phyloP scores from a whole-genome alignment of 2,329 filamentous ascomycete genomes.

The Pseudopithomyces chartarum region DNA sequence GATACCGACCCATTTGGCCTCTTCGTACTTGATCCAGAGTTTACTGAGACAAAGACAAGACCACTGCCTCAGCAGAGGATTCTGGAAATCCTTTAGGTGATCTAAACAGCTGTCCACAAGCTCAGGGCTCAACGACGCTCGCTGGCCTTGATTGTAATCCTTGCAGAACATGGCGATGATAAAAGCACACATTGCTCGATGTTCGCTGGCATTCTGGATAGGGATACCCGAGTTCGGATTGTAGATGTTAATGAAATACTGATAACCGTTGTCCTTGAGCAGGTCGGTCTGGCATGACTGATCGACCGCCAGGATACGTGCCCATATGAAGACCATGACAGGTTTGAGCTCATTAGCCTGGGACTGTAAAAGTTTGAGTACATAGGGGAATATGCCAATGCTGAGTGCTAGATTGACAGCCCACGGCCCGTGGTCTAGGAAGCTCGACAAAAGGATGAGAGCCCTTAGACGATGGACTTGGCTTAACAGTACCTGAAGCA shows the following conservation, averaged over 20 bases:
- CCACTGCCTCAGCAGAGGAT: constrained; percentile 90
- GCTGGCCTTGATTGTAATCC: constrained; percentile 87
- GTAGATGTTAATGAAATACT: constrained; percentile 93
- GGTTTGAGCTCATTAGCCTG: constrained; percentile 93
- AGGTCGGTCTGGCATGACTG: constrained; percentile 91
- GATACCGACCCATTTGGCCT: constrained; percentile 96
- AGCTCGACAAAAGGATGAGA: constrained; percentile 87
- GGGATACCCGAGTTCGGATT: constrained; percentile 82
- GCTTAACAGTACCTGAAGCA: constrained; percentile 92
- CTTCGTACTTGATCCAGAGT: constrained; percentile 86
- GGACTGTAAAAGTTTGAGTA: constrained; percentile 94
- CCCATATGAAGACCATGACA: constrained; percentile 99
- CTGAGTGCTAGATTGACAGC: constrained; percentile 97
- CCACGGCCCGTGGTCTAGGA: constrained; percentile 95
- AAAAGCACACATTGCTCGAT: constrained; percentile 98
- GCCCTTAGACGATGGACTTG: constrained; percentile 92
- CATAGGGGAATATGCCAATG: constrained; percentile 98
- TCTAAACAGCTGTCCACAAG: constrained; percentile 86
- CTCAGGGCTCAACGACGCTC: constrained; percentile 87
- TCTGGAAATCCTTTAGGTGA: constrained; percentile 84
- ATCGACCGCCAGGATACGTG: constrained; percentile 91
- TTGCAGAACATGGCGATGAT: constrained; percentile 98
- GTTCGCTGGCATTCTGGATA: constrained; percentile 86
- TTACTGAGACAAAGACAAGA: constrained; percentile 94
- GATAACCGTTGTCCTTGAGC: constrained; percentile 95